Conservation (phyloP, 495 filamentous ascomycete genomes). For the Durotheca rogersii region DNA sequence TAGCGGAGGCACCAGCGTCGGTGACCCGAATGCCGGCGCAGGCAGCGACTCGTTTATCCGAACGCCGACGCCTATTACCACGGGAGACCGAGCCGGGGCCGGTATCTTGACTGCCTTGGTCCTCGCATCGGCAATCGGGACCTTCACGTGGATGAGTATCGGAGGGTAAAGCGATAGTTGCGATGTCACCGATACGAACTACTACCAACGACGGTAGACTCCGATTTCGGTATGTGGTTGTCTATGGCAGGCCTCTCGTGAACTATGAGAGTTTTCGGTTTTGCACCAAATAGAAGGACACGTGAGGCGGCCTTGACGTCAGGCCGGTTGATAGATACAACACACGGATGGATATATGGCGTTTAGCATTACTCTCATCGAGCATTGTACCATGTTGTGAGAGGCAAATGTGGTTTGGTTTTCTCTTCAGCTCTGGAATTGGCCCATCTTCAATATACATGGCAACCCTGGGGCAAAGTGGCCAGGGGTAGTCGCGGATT, state of each 20-base stretch:
- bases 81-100: slow-evolving; percentile 57
- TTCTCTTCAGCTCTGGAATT: not conserved
- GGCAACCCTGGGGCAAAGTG: too few relatives aligned
- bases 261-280: not conserved
- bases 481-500: too few relatives aligned
- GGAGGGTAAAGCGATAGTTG: slow-evolving; percentile 5
- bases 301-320: slow-evolving; percentile 20
- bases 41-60: slow-evolving; percentile 27
- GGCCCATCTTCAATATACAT: too few relatives aligned
- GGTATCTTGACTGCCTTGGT: slow-evolving; percentile 54
- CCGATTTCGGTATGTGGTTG: not conserved
- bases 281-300: slow-evolving; percentile 1
- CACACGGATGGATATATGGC: slow-evolving; percentile 10
- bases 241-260: not conserved
- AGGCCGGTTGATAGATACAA: slow-evolving; percentile 7
- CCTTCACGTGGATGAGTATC: slow-evolving; percentile 38
- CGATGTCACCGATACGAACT: not conserved
- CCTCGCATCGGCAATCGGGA: slow-evolving; percentile 23
- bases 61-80: slow-evolving; percentile 42
- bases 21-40: slow-evolving; percentile 59
- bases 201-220: not conserved
- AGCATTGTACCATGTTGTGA: slow-evolving; percentile 1
- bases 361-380: slow-evolving; percentile 6
- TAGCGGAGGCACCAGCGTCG: slow-evolving; percentile 60
- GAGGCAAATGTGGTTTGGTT: not conserved